Evolutionary conservation across 805 yeast genomes (phyloP), one percentile per base, ranked within the genome.

Genomic region (Yarrowia bubula): DNA sequence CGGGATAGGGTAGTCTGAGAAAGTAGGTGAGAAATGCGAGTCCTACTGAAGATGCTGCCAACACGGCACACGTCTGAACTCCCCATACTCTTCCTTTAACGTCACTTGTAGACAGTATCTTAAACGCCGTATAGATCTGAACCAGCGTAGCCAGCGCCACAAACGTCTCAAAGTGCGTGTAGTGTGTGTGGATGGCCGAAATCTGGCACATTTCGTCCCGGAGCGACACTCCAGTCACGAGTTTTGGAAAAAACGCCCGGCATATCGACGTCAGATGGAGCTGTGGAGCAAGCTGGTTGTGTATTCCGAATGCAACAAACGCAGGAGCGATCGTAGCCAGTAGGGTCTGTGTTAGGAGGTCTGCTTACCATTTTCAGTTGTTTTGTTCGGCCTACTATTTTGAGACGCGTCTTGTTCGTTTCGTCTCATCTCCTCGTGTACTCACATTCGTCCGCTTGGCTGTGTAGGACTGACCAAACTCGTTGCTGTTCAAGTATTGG

Each of bases 251-350:
- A 13, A 55, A 55, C 1, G 61, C 47, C 8, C 47, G 61, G 38
- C 61, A 55, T 55, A 55, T 55, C 38, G 61, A 55, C 9, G 61
- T 55, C 47, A 55, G 61, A n/a, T 55, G 47, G n/a, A 55, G 61
- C 28, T 55, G 61, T 11, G 61, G 61, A 1, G 47, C 38, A 17
- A 55, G 47, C 46, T 55, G 61, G 38, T 28, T 41, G 61, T 55
- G 47, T 31, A 55, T 55, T 4, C 61, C 61, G 31, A 39, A 55
- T 10, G 61, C 61, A 8, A 41, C 47, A 15, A 55, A 55, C 18
- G 38, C 61, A 8, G 61, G 61, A 1, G 61, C 61, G 4, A 55
- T 13, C 11, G 47, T 55, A 10, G 61, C 47, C 4, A 55, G 61
- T 17, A 55, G 47, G 1, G 61, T 39, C 61, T 55, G 46, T 39